phyloP scores from a whole-genome alignment of 208 protist species.

The Leishmania guyanensis region DNA sequence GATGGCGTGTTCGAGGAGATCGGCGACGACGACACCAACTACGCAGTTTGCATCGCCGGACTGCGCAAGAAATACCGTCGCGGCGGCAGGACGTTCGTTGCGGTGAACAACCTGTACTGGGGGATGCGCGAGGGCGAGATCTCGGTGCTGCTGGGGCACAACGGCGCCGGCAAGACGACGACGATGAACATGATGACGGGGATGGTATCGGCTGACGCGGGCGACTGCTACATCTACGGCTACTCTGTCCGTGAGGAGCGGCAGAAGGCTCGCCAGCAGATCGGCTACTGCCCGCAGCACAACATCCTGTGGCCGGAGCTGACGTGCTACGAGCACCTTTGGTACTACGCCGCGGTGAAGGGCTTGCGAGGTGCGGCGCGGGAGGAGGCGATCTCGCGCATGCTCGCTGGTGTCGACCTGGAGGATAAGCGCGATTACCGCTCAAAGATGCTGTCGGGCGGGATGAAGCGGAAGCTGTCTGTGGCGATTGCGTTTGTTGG shows the following conservation, averaged over 20 bases:
- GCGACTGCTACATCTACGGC: too few species aligned
- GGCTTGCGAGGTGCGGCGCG: slow-evolving; percentile 48
- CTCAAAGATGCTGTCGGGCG: slow-evolving; percentile 23
- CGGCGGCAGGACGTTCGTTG: slow-evolving; percentile 40
- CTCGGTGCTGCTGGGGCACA: slow-evolving; percentile 77
- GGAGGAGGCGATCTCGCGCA: slow-evolving; percentile 37
- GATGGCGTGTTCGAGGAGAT: slow-evolving; percentile 46
- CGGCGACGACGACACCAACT: slow-evolving; percentile 24
- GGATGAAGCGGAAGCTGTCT: too few species aligned
- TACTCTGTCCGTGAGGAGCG: too few species aligned
- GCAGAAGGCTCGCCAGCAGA: slow-evolving; percentile 25
- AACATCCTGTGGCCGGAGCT: slow-evolving; percentile 68
- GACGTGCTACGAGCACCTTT: slow-evolving; percentile 55
- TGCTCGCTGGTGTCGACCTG: slow-evolving; percentile 66
- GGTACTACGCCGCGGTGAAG: slow-evolving; percentile 92
- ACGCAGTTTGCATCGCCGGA: slow-evolving; percentile 24
- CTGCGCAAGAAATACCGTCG: slow-evolving; percentile 47
- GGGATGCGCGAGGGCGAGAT: slow-evolving; percentile 64
- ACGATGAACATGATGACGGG: too few species aligned
- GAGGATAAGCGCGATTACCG: slow-evolving; percentile 48
- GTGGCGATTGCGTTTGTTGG: too few species aligned
- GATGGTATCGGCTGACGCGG: too few species aligned
- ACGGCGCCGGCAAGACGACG: too few species aligned
- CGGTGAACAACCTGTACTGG: slow-evolving; percentile 83
- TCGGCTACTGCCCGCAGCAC: slow-evolving; percentile 75